Evolutionary conservation across 495 filamentous ascomycete genomes (phyloP).

Genomic region (Alectoria sarmentosa): DNA sequence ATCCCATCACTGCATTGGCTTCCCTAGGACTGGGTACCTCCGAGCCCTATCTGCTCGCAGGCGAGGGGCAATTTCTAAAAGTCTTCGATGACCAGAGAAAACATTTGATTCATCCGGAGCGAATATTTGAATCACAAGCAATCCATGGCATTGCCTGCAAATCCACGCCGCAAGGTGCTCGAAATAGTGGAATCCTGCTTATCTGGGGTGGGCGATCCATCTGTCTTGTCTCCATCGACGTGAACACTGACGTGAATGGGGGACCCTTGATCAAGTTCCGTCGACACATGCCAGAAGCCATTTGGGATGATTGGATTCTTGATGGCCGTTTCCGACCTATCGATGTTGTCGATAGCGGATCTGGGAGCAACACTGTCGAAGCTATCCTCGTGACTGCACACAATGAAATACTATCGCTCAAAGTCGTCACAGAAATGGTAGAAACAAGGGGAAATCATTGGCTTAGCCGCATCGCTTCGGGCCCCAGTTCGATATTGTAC

Average conservation of each 20-base stretch:
- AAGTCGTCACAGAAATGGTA: constrained; percentile 25
- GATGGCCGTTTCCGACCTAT: constrained; percentile 52
- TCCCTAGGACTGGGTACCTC: constrained; percentile 13
- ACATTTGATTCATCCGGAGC: constrained; percentile 31
- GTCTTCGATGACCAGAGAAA: constrained; percentile 38
- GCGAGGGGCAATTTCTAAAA: constrained; percentile 67
- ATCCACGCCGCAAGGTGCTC: constrained; percentile 3
- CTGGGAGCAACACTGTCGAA: constrained; percentile 25
- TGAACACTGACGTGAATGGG: neutral
- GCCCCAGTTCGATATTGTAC: constrained; percentile 81
- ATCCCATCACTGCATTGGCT: constrained; percentile 20
- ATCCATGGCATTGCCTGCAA: constrained; percentile 61
- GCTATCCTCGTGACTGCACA: constrained; percentile 70
- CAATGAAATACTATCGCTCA: constrained; percentile 58
- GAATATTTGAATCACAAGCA: constrained; percentile 54
- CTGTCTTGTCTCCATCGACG: constrained; percentile 20
- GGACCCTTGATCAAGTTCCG: neutral
- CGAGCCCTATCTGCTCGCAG: constrained; percentile 48
- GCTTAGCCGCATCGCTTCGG: constrained; percentile 46
- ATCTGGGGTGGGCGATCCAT: constrained; percentile 50
- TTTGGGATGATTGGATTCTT: constrained; percentile 70
- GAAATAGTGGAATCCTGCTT: constrained; percentile 28
- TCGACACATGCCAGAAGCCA: neutral
- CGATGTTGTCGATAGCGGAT: constrained; percentile 23
- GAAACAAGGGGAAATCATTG: constrained; percentile 19